Percentiles rank a stretch among this genome's conserved stretches.
Evolutionary conservation across 1,284 basidiomycete species (phyloP).

Genomic region (Phylloboletellus chloephorus): DNA sequence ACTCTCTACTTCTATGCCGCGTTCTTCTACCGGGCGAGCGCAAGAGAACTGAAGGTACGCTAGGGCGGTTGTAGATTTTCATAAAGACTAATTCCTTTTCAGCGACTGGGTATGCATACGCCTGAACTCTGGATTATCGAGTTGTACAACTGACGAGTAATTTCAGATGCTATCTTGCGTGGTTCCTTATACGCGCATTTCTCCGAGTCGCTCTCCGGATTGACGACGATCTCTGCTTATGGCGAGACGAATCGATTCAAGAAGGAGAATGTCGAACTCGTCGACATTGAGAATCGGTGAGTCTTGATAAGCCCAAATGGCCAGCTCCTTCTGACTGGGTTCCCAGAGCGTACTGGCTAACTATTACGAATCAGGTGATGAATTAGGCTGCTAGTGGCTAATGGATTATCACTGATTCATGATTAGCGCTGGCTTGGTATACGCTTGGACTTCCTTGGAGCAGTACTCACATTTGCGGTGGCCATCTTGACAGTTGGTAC

Average conservation of each 20-base stretch:
- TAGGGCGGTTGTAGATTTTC: neutral
- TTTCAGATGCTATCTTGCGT: constrained; percentile 52
- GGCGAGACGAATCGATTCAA: constrained; percentile 67
- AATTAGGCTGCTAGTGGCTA: neutral
- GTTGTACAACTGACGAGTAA: neutral
- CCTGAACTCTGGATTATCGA: neutral
- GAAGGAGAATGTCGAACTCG: constrained; percentile 67
- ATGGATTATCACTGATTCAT: constrained; percentile 1
- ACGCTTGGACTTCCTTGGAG: constrained; percentile 81
- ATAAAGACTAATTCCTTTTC: constrained; percentile 1
- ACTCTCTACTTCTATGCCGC: constrained; percentile 62
- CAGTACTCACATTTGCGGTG: constrained; percentile 72
- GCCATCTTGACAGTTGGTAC: constrained; percentile 75
- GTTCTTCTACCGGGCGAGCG: constrained; percentile 81
- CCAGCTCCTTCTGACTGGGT: constrained; percentile 3
- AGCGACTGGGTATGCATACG: constrained; percentile 46
- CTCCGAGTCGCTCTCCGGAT: constrained; percentile 81
- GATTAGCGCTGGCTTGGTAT: constrained; percentile 82
- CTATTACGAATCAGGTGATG: constrained; percentile 67
- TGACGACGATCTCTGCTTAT: constrained; percentile 87
- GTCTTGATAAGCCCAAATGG: constrained; percentile 8
- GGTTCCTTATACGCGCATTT: constrained; percentile 81
- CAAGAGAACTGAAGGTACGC: constrained; percentile 79
- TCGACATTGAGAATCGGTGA: constrained; percentile 82
- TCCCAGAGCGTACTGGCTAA: constrained; percentile 78